Percentiles rank a stretch among this genome's conserved stretches.
phyloP scores from a whole-genome alignment of 441 rosid genomes.

The Lepidium campestre region DNA sequence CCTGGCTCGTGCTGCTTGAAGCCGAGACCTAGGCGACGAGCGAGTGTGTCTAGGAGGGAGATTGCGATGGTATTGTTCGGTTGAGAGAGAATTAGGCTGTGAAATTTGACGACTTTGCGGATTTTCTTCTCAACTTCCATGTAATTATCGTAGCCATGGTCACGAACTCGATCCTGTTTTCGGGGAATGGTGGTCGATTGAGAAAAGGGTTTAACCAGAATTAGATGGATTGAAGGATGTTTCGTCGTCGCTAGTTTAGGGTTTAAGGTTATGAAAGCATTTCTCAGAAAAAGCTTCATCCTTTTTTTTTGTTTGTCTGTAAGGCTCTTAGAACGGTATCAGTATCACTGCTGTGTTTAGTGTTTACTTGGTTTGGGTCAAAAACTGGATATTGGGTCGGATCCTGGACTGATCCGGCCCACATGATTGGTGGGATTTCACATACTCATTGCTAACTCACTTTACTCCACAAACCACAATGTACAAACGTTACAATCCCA shows the following conservation, averaged over 20 bases:
- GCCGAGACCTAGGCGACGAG: conserved; percentile 71
- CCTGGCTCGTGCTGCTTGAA: conserved; percentile 77
- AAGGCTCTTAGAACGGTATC: background rate
- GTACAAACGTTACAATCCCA: background rate
- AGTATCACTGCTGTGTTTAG: background rate
- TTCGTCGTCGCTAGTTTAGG: conserved; percentile 6
- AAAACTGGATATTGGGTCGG: background rate
- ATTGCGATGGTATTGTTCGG: conserved; percentile 53
- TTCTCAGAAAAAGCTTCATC: conserved; percentile 37
- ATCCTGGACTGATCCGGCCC: background rate
- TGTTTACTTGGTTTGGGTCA: conserved; percentile 1
- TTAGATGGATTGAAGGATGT: conserved; percentile 11
- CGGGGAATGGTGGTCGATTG: conserved; percentile 79
- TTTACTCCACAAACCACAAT: background rate
- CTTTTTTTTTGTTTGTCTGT: background rate
- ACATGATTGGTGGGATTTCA: background rate
- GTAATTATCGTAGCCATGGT: conserved; percentile 90
- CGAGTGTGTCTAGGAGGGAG: conserved; percentile 63
- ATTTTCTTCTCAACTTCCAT: conserved; percentile 89
- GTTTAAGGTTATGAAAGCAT: conserved; percentile 26
- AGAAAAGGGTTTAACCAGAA: conserved; percentile 37
- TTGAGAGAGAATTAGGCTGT: conserved; percentile 62
- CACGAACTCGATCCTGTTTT: conserved; percentile 73
- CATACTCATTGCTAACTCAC: background rate
- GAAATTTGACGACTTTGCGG: conserved; percentile 73